Percentiles rank a stretch among this genome's conserved stretches.
phyloP scores from a whole-genome alignment of 257 asterid species.

The Ilex aquifolium region DNA sequence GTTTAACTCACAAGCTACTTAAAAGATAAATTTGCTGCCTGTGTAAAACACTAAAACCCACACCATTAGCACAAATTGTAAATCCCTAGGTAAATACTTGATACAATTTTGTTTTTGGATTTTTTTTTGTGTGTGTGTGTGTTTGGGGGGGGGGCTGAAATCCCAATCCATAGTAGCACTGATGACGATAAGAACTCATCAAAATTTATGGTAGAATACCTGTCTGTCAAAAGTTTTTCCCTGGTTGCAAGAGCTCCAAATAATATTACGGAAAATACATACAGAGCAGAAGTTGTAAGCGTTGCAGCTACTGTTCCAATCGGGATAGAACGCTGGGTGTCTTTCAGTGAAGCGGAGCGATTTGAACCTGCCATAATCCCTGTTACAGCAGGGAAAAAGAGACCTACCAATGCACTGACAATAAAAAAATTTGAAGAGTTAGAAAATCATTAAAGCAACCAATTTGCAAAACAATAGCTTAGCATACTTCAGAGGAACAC shows the following conservation, averaged over 20 bases:
- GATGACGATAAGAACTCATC: too few species aligned
- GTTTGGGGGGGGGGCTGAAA: too few species aligned
- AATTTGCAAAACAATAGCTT: too few species aligned
- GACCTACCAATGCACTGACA: slow-evolving; percentile 97
- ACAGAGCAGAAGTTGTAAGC: slow-evolving; percentile 67
- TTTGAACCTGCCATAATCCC: slow-evolving; percentile 99
- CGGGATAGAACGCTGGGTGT: slow-evolving; percentile 96
- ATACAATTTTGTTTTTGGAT: too few species aligned
- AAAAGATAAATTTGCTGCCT: too few species aligned
- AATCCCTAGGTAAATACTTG: too few species aligned
- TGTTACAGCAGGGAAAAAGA: slow-evolving; percentile 98
- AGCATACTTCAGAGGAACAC: too few species aligned
- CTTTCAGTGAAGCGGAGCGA: slow-evolving; percentile 97
- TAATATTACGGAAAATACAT: slow-evolving; percentile 67
- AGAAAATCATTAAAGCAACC: slow-evolving; percentile 18
- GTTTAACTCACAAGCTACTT: too few species aligned
- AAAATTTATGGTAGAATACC: slow-evolving; percentile 29
- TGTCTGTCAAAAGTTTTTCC: slow-evolving; percentile 95
- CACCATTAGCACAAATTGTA: too few species aligned
- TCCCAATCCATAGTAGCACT: too few species aligned
- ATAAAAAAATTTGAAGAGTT: slow-evolving; percentile 27
- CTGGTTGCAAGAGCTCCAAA: slow-evolving; percentile 96
- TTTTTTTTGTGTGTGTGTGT: too few species aligned
- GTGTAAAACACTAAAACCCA: too few species aligned
- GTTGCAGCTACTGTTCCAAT: slow-evolving; percentile 95